Base-by-base conservation (phyloP, 148 eudicot species). In the Dysphania ambrosioides region DNA sequence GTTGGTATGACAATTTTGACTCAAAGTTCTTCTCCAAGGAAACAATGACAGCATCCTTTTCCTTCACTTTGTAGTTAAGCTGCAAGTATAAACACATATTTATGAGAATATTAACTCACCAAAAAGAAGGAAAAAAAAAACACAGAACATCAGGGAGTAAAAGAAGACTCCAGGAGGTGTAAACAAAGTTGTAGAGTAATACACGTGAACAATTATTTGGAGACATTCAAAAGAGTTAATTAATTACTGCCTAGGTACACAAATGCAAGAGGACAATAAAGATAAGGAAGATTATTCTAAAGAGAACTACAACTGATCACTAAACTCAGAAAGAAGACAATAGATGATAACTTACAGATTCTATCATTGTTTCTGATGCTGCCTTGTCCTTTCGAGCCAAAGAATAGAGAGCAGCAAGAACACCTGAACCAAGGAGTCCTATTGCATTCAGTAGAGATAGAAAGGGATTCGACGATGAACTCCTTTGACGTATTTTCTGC, bases 371-470 rank as follows among this genome's bases (percentile, higher is more conserved):
- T 72, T 87, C 90, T 38, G 80, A 68, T 68, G 83, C 49, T 15
- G 72, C 81, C 79, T 92, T 94, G 66, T 92, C 97, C 78, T 94
- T 90, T 67, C 42, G 85, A 74, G 92, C 82, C 76, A 84, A 72
- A 49, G 90, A 91, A 80, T 85, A 94, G 34, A 94, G 77, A 31
- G 95, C 93, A 82, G 89, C 93, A 73, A 94, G 87, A 74, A 86
- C 83, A 34, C 97, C 93, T 4, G 93, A 77, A 47, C 92, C 82
- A 51, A 92, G 75, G 59, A 88, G 75, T 66, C 98, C 98, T 68
- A 92, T 70, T 58, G 86, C 92, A 82, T 87, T 92, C 35, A 90
- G 79, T 75, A 94, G 79, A 56, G 89, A 82, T 26, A 92, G 63
- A 72, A 90, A 83, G 32, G 88, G 81, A 80, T 91, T 89, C 38